Evolutionary conservation across 2,329 filamentous ascomycete species (phyloP), one percentile per base, ranked within the genome.

Genomic region (Leptographium lundbergii): DNA sequence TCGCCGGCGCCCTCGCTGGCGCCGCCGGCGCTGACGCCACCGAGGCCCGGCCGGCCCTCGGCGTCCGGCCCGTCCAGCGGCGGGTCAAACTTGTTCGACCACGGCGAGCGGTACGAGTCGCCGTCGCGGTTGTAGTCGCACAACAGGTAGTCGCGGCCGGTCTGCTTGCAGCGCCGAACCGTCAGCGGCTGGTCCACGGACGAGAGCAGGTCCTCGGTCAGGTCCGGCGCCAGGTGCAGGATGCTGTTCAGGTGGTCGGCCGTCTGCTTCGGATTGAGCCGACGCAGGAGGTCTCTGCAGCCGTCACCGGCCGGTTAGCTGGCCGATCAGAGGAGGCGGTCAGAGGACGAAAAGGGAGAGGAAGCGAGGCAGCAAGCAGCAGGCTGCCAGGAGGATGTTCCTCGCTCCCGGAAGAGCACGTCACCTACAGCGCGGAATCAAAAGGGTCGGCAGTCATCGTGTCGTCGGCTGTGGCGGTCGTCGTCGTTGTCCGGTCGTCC

Each of bases 71-170:
- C 74, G 64, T 88, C 86, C 61, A 96, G 81, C 17, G 91, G 88
- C 22, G 92, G 94, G 71, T 97, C 91, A 73, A 99, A 99, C 74
- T 96, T 88, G 75, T 97, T 97, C 75, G 87, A 94, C 94, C 94
- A 99, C n/a, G 94, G 94, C 65, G 89, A 95, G 63, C 94, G 88
- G 81, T 96, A 96, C 75, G 88, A 95, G 76, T 96, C 92, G 63
- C 94, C 94, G 74, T 99, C 94, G 64, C 94, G 91, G 81, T 99
- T 99, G 81, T 99, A 99, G 81, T 99, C 94, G 80, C 94, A 99
- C 69, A 96, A 88, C 57, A 99, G 84, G 77, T 96, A 99, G 75
- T 97, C 94, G 66, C 92, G 88, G 67, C 91, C 90, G 36, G 89
- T 88, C 74, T 91, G 88, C 66, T 84, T 84, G 79, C 94, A 97